Evolutionary conservation across 192 early-diverging fungal genomes (phyloP), one percentile per base, ranked within the genome.

Genomic region (Umbelopsis sp.): DNA sequence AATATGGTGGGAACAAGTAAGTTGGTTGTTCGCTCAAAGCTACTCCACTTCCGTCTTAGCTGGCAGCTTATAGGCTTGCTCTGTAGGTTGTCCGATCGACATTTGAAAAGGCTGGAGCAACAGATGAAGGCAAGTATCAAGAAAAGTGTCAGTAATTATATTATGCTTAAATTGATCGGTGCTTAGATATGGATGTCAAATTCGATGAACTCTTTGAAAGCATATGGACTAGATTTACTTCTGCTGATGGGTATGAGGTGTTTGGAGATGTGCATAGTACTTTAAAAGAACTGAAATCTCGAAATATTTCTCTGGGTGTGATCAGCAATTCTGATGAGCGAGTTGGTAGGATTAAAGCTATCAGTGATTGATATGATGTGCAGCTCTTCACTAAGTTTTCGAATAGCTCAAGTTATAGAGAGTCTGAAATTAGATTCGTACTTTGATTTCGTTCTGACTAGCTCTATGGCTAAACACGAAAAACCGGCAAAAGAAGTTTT

Each of bases 261-360:
- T 90, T 79, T 66, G 74, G 74, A 5, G 88, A 90, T 27, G 85
- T 86, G 20, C 68, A 77, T 10, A 41, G 51, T 18, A 74, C 86
- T 11, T 72, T 90, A 13, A 61, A 71, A 49, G 77, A 85, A 68
- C 55, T 90, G 49, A 71, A 77, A 20, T 68, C 72, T 10, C 74
- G 74, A 18, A 83, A 82, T 0, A 72, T 90, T 27, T 83, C 76
- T 35, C 66, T 86, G 41, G 88, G 88, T 2, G 80, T 90, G 8
- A 77, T 90, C 20, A 84, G 84, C 58, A 90, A 90, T 67, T 87
- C 83, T 66, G 88, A 90, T 44, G 88, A 90, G 35, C 69, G 80
- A 25, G 74, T 79, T 13, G 83, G 87, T 75, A 61, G 68, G 73
- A 30, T 1, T 30, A 30, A 3, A 30, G 1, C 3, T 30, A 2